Percentiles rank a stretch among this genome's conserved stretches.
Conservation (phyloP, 2,329 filamentous ascomycete genomes). For the Sarocladiaceae sp. region DNA sequence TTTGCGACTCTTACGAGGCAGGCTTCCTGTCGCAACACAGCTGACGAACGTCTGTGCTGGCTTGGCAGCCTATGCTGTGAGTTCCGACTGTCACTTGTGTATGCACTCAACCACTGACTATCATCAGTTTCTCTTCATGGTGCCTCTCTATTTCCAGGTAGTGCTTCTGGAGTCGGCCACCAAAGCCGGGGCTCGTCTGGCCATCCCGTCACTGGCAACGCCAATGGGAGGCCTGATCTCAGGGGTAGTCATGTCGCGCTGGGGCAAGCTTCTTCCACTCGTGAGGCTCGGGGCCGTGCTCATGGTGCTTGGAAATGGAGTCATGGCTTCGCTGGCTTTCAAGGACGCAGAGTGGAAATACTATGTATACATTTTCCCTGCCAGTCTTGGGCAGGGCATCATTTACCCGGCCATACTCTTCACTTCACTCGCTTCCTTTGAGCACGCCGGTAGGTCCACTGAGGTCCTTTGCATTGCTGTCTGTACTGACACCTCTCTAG, state of each 20-base stretch:
- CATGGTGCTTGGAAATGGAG: constrained; percentile 49
- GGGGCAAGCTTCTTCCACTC: constrained; percentile 46
- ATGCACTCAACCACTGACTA: constrained; percentile 7
- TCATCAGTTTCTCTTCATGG: constrained; percentile 59
- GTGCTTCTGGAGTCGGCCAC: constrained; percentile 61
- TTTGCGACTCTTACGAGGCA: constrained; percentile 51
- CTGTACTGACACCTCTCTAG: constrained; percentile 27
- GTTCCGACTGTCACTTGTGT: not conserved
- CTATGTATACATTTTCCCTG: constrained; percentile 51
- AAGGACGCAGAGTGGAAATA: constrained; percentile 51
- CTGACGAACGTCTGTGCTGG: constrained; percentile 57
- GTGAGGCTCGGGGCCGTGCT: constrained; percentile 46
- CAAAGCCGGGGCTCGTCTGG: constrained; percentile 58
- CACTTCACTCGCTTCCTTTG: constrained; percentile 58
- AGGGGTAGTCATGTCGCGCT: constrained; percentile 55
- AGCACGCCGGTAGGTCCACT: constrained; percentile 48
- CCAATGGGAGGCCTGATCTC: constrained; percentile 53
- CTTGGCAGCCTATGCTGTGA: constrained; percentile 14
- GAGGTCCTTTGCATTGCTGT: not conserved
- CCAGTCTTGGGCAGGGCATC: constrained; percentile 57
- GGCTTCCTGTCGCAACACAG: constrained; percentile 43
- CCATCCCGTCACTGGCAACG: constrained; percentile 54
- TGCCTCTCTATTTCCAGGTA: constrained; percentile 67
- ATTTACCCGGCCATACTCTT: constrained; percentile 56
- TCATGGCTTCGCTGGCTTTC: constrained; percentile 45